These are phyloP conservation scores for Sporobolomyces phaffii DNA, from an alignment of 768 basidiomycete species.

Conservation along the genomic window DNA sequence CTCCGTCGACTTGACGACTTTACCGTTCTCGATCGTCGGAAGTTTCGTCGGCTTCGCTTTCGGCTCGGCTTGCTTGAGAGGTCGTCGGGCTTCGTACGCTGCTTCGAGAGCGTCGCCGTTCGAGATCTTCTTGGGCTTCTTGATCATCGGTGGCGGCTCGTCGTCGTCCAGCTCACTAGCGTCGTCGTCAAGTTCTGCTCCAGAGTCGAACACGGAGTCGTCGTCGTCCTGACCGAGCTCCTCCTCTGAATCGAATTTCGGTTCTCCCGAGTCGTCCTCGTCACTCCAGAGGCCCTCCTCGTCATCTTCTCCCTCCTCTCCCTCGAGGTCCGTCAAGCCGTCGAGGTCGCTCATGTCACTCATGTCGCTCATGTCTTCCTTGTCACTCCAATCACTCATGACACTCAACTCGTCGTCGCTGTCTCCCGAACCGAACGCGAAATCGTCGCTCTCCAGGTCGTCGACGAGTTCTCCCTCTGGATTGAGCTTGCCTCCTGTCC, in stretches of 20 bases:
- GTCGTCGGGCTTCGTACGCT: conserved; percentile 45
- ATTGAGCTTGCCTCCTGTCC: conserved; percentile 50
- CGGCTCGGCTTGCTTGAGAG: conserved; percentile 48
- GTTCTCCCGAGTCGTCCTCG: conserved; percentile 8
- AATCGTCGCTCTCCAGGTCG: conserved; percentile 60
- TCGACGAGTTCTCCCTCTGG: conserved; percentile 59
- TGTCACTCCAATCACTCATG: conserved; percentile 36
- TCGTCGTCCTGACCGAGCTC: conserved; percentile 44
- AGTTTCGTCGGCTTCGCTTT: conserved; percentile 37
- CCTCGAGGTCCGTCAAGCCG: conserved; percentile 25
- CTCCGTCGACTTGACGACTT: conserved; percentile 24
- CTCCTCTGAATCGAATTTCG: conserved; percentile 45
- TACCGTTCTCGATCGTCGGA: conserved; percentile 51
- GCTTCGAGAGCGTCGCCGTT: conserved; percentile 52
- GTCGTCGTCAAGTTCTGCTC: conserved; percentile 41
- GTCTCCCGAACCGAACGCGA: conserved; percentile 53
- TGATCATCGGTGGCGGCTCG: conserved; percentile 49
- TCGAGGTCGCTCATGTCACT: conserved; percentile 28
- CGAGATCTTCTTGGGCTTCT: conserved; percentile 53
- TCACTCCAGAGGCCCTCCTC: conserved; percentile 43
- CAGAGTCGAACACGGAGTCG: conserved; percentile 7
- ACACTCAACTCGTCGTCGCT: conserved; percentile 44
- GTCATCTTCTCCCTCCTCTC: conserved; percentile 34
- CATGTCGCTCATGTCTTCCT: conserved; percentile 22
- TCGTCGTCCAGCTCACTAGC: conserved; percentile 66